phyloP scores from a whole-genome alignment of 441 rosid species.

The Kokia cookei region DNA sequence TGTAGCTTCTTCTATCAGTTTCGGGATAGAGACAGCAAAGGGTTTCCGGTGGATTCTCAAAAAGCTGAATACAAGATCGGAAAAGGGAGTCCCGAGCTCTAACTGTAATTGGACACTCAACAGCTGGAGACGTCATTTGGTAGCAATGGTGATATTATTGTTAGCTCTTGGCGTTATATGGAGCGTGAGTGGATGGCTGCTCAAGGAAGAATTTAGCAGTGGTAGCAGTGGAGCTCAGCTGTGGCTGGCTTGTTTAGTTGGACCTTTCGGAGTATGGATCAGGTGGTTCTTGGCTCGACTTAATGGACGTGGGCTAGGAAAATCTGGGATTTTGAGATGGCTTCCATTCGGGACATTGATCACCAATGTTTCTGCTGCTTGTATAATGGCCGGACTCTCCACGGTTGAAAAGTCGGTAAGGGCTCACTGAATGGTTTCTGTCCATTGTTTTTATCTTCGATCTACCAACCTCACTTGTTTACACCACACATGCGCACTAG shows the following conservation, averaged over 20 bases:
- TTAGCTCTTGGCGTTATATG: conserved; percentile 38
- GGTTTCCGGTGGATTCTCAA: conserved; percentile 52
- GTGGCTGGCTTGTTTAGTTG: conserved; percentile 82
- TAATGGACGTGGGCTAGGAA: conserved; percentile 82
- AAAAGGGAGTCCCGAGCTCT: neutral
- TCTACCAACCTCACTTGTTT: neutral
- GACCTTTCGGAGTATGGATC: conserved; percentile 79
- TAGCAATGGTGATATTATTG: conserved; percentile 33
- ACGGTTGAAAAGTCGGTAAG: conserved; percentile 57
- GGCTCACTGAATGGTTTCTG: neutral
- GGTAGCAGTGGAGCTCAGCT: conserved; percentile 53
- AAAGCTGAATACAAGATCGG: conserved; percentile 15
- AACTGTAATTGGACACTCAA: conserved; percentile 32
- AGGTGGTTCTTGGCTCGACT: conserved; percentile 87
- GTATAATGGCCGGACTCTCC: conserved; percentile 68
- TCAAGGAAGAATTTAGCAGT: conserved; percentile 43
- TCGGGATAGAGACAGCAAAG: conserved; percentile 79
- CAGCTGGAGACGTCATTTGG: conserved; percentile 35
- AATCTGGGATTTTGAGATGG: conserved; percentile 53
- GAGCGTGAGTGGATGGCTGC: conserved; percentile 40
- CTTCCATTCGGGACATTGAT: conserved; percentile 76
- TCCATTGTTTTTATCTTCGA: neutral
- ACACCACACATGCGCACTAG: neutral
- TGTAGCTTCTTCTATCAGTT: conserved; percentile 57
- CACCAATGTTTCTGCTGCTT: conserved; percentile 78